Evolutionary conservation across 2,329 filamentous ascomycete species (phyloP).

Genomic region (Aspergillus piperis): DNA sequence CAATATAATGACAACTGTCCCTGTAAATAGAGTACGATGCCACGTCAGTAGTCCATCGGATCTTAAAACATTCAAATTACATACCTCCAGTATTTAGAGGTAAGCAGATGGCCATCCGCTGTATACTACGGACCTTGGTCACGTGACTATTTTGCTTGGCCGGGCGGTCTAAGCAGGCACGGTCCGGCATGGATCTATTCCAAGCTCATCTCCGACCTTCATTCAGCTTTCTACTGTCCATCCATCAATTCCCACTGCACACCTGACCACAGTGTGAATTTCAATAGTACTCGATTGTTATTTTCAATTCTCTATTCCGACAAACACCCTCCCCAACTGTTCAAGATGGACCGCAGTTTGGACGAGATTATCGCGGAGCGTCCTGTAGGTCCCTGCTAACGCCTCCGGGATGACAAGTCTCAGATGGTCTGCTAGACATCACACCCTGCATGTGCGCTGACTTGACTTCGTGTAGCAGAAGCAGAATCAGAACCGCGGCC

Average conservation of each 20-base stretch:
- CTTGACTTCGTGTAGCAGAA: constrained; percentile 24
- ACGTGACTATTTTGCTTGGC: background rate
- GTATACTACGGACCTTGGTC: background rate
- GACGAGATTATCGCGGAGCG: constrained; percentile 66
- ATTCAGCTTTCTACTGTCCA: constrained; percentile 4
- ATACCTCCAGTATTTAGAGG: too few relatives aligned
- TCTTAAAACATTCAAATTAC: background rate
- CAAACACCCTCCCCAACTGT: constrained; percentile 4
- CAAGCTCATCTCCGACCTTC: constrained; percentile 5
- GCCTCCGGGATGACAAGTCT: constrained; percentile 4
- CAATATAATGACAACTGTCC: background rate
- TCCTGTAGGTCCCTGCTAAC: constrained; percentile 48
- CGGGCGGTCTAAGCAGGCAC: background rate
- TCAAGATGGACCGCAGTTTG: constrained; percentile 63
- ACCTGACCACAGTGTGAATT: background rate
- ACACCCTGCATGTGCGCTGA: constrained; percentile 17
- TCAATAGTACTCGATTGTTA: background rate
- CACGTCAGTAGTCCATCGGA: background rate
- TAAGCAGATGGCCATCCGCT: background rate
- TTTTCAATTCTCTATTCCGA: background rate
- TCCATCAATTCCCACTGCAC: constrained; percentile 10
- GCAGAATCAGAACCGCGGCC: constrained; percentile 31
- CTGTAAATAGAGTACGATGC: background rate
- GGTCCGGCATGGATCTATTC: background rate
- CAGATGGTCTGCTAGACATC: background rate